A percentile compares a stretch with the other conserved stretches of the same genome.
Conservation (phyloP, 441 rosid species). For the Gossypium gossypioides region DNA sequence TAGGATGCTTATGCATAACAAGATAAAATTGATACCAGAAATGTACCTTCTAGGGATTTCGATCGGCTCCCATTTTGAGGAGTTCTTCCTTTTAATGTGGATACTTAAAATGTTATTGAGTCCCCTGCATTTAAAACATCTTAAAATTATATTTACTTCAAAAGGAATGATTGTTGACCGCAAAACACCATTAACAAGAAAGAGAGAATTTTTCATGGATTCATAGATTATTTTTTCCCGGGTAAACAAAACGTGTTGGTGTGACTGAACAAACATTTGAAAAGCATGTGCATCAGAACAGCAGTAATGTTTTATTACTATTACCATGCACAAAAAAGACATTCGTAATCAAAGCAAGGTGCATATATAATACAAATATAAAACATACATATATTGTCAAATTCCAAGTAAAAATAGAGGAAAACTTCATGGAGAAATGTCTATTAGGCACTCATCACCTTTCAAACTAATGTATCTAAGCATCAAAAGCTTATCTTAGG, state of each 20-base stretch:
- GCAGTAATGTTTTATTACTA: background rate
- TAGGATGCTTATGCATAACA: background rate
- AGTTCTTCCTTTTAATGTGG: conserved; percentile 58
- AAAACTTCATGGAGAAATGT: background rate
- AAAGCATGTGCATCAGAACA: background rate
- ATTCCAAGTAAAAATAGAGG: background rate
- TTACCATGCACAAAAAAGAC: background rate
- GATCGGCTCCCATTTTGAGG: conserved; percentile 84
- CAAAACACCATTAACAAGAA: background rate
- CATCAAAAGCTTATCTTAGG: background rate
- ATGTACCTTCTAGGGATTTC: conserved; percentile 76
- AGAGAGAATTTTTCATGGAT: background rate
- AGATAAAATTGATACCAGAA: background rate
- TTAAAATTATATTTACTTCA: conserved; percentile 1
- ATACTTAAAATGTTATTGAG: conserved; percentile 73
- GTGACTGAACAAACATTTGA: background rate
- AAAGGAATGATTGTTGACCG: background rate
- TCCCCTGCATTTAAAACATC: conserved; percentile 41
- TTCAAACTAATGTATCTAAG: background rate
- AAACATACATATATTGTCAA: background rate
- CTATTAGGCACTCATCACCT: background rate
- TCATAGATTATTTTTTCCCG: background rate
- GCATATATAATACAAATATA: background rate
- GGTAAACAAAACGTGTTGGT: background rate
- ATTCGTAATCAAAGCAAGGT: background rate